Evolutionary conservation across 305 asterid species (phyloP).

Genomic region (Nicotiana rustica): DNA sequence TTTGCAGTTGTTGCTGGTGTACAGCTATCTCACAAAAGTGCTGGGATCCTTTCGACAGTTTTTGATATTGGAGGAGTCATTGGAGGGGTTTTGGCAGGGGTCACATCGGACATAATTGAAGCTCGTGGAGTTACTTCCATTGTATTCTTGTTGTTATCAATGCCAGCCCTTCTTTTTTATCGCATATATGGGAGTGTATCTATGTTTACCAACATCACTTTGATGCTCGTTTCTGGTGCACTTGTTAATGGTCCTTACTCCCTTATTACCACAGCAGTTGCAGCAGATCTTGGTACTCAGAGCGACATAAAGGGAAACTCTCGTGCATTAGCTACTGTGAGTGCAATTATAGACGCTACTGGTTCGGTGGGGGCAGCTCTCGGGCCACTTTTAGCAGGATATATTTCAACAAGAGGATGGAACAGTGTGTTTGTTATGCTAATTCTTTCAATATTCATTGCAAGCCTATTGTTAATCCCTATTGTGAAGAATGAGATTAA

Average conservation of each 20-base stretch:
- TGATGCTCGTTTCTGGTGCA: conserved; percentile 82
- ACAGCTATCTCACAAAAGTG: conserved; percentile 71
- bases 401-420: conserved; percentile 94
- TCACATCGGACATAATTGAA: conserved; percentile 72
- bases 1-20: conserved; percentile 83
- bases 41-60: conserved; percentile 84
- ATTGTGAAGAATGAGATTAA: conserved; percentile 71
- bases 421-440: conserved; percentile 86
- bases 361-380: conserved; percentile 95
- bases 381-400: conserved; percentile 96
- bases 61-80: conserved; percentile 87
- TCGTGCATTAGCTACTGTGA: conserved; percentile 86
- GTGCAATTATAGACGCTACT: conserved; percentile 95
- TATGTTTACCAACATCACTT: conserved; percentile 56
- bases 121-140: conserved; percentile 88
- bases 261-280: conserved; percentile 94
- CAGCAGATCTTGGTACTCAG: conserved; percentile 96
- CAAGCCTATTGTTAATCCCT: conserved; percentile 64
- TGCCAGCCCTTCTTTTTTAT: conserved; percentile 75
- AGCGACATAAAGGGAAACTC: conserved; percentile 65
- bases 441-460: conserved; percentile 59
- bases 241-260: conserved; percentile 93
- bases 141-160: conserved; percentile 64
- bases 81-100: conserved; percentile 88
- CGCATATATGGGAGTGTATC: conserved; percentile 84